Base-by-base conservation (phyloP, 169 alveolate species). In the Plasmodium gaboni region DNA sequence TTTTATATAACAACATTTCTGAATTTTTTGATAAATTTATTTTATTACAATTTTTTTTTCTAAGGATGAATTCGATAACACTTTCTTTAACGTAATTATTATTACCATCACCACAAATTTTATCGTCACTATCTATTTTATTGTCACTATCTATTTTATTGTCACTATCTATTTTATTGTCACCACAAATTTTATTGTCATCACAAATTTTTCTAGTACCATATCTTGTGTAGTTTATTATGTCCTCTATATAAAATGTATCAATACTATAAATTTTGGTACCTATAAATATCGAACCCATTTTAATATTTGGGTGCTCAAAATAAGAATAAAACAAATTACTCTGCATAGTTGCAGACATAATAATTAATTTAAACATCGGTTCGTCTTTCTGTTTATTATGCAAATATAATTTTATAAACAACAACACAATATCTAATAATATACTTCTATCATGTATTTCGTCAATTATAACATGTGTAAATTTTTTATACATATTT, bases 331-430 rank as follows among this genome's bases (percentile, higher is more conserved):
- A 89, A 88, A 94, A 96, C 64, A 92, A 90, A 28, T 95, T 74
- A n/a, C 96, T 92, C 53, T 96, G 97, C 85, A 96, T 88, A 12
- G 98, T 97, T 4, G 98, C 98, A 26, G 97, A 93, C 97, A 96
- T 96, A 19, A 97, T 92, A 17, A 97, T 91, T 32, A 97, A 71
- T 83, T 95, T 95, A n/a, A 97, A 64, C 73, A 74, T 60, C 22
- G 17, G 1, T 9, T 74, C 88, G 1, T 74, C 73, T 13, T 74
- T 74, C 42, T 50, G 38, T 50, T 50, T 74, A 12, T 50, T 74
- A 67, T 74, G 88, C 8, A 74, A 32, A 51, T 74, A 74, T 10
- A 74, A 50, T 61, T 74, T 74, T 19, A 74, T 60, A 48, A 74
- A 74, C n/a, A 74, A 46, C 53, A 74, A 42, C 1, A 74, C 88